Evolutionary conservation across 306 rosid species (phyloP).

Genomic region (Glycine soja): DNA sequence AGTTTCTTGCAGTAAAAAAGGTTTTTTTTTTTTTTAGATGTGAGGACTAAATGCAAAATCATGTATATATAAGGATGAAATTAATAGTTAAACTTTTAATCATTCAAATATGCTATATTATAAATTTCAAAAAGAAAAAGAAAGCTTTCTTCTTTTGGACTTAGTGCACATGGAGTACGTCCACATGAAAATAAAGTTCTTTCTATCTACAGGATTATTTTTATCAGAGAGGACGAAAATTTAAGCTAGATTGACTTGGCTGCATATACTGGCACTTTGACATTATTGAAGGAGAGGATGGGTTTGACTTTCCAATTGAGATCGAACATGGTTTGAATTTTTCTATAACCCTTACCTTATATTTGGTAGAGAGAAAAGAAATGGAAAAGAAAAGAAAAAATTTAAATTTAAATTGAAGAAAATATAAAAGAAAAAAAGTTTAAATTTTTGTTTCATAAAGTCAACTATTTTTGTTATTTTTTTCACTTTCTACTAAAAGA

Average conservation of each 20-base stretch:
- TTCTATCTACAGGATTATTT: not conserved
- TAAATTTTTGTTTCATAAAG: too few relatives aligned
- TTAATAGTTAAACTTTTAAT: too few relatives aligned
- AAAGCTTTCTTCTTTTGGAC: not conserved
- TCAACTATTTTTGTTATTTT: too few relatives aligned
- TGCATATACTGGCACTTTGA: not conserved
- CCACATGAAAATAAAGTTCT: not conserved
- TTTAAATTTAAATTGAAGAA: too few relatives aligned
- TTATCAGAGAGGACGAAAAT: not conserved
- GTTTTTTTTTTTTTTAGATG: too few relatives aligned
- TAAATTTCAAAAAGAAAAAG: not conserved
- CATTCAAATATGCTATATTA: not conserved
- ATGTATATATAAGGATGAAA: too few relatives aligned
- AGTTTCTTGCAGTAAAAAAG: too few relatives aligned
- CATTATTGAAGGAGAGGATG: slow-evolving; percentile 24
- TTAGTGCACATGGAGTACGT: not conserved
- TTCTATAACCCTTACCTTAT: not conserved
- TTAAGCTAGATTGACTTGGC: not conserved
- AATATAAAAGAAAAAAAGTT: too few relatives aligned
- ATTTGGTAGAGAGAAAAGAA: too few relatives aligned
- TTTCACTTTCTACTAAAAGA: too few relatives aligned
- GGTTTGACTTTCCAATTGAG: slow-evolving; percentile 23
- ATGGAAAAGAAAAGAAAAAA: too few relatives aligned
- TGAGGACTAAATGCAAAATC: too few relatives aligned
- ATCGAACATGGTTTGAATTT: slow-evolving; percentile 9